Evolutionary conservation across 78 protist species (phyloP), one percentile per base, ranked within the genome.

Genomic region (Dictyostelium brefeldianum): DNA sequence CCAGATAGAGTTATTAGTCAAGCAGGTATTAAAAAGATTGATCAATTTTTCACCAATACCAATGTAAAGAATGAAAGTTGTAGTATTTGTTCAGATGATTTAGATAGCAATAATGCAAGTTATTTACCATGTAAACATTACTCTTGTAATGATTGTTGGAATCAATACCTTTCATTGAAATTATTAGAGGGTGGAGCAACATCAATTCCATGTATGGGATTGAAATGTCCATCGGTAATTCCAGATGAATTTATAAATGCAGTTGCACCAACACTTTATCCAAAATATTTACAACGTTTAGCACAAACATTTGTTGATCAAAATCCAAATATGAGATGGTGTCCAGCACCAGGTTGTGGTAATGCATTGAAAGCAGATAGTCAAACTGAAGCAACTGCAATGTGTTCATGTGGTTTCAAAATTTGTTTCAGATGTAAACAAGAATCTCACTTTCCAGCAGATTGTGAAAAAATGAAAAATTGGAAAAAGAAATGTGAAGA

Each of bases 401-500:
- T 27, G 14, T 90, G 95, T 77, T 18, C 95, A 10, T 90, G 95
- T 54, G 95, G 95, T 31, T 90, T 82, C 59, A 81, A 78, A 53
- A 82, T 90, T 51, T 90, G 95, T 51, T 90, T 90, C 89, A 90
- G 64, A 41, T 90, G 95, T 41, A 81, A 90, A 36, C 89, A 83
- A 81, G 95, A 90, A 81, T 81, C 95, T 4, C 95, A 90, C 22
- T 59, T 83, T 7, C 95, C 95, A 36, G 95, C 89, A 10, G 62
- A 43, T 43, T 90, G 95, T 22, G 95, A 80, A 12, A 79, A 90
- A 65, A 77, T 90, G 64, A 75, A 83, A 70, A 15, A 12, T 3
- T 90, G 95, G 95, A 83, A 81, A 65, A 90, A 90, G 81, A 90
- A 90, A 36, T 78, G 85, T 71, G 78, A 90, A 43, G 95, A 90